Evolutionary conservation across 31 red algal species (phyloP), one percentile per base, ranked within the genome.

Genomic region (Asparagopsis taxiformis): DNA sequence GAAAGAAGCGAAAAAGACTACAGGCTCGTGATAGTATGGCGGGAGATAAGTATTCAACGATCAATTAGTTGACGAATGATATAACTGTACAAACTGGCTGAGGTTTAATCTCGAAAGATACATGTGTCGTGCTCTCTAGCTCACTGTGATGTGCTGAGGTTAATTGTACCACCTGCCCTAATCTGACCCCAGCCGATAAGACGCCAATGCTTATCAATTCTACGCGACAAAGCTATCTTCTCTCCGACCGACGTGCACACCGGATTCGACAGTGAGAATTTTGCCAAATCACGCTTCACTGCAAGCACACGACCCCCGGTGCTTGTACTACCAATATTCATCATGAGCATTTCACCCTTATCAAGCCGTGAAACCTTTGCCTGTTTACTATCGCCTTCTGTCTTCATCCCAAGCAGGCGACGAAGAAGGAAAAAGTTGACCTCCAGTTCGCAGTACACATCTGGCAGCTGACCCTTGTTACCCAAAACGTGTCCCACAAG

Each of bases 111-210:
- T 17, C 44, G 44, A 17, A 10, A 50, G 17, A 50, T 13, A 50
- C 10, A 17, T 10, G 44, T 50, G 44, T 13, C 17, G 44, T 10
- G 44, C 10, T 17, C 11, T 10, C 17, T 13, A 10, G 11, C 10
- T 10, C 24, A 60, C 16, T 59, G 39, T 11, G 46, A 59, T 43
- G 84, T 33, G 29, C 56, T 51, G 35, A 97, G 51, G 29, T 77
- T 76, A 32, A 98, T 77, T 3, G 76, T 86, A 8, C 39, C 68
- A 26, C 95, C 95, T 22, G 79, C 79, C 54, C 86, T 64, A 44
- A 99, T 94, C 57, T 91, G 79, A 48, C 96, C 96, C 96, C 96
- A 99, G 59, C 96, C 96, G 63, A 99, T 99, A 16, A 99, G 87
- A 43, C 96, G 80, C 96, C 96, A 99, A 72, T 94, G 91, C 77